Conservation (phyloP, 768 basidiomycete genomes). For the Lentinula sp. region DNA sequence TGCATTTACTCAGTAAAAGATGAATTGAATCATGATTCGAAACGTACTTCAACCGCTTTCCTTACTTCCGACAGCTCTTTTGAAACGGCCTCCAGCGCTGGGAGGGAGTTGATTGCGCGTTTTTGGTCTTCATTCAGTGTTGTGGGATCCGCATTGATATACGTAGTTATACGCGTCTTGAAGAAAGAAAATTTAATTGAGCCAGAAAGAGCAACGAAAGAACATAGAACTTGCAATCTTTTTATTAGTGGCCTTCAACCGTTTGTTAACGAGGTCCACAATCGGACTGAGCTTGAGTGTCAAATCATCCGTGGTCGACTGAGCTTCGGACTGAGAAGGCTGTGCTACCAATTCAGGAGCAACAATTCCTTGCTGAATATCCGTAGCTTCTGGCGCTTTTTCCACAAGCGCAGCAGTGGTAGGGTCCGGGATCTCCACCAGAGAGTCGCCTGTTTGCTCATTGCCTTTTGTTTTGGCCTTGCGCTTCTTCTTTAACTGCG, state of each 20-base stretch:
- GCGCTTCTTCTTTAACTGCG: slow-evolving; percentile 66
- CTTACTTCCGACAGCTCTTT: slow-evolving; percentile 83
- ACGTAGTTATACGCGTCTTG: slow-evolving; percentile 68
- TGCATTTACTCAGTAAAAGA: slow-evolving; percentile 17
- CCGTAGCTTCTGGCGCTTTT: slow-evolving; percentile 39
- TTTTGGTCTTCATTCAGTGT: slow-evolving; percentile 89
- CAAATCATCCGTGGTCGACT: slow-evolving; percentile 39
- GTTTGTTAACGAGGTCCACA: slow-evolving; percentile 74
- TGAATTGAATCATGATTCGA: not conserved
- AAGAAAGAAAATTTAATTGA: slow-evolving; percentile 2
- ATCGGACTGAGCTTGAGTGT: slow-evolving; percentile 57
- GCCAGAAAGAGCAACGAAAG: not conserved
- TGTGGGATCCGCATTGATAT: slow-evolving; percentile 59
- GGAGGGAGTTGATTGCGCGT: slow-evolving; percentile 62
- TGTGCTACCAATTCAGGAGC: slow-evolving; percentile 41
- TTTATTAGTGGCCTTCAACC: slow-evolving; percentile 71
- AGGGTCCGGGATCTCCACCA: slow-evolving; percentile 40
- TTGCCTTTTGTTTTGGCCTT: slow-evolving; percentile 38
- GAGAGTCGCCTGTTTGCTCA: slow-evolving; percentile 41
- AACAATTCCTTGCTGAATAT: slow-evolving; percentile 39
- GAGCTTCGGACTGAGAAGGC: slow-evolving; percentile 23
- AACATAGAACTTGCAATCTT: slow-evolving; percentile 60
- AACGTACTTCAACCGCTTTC: slow-evolving; percentile 73
- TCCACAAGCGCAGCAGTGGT: slow-evolving; percentile 41
- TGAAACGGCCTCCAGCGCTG: slow-evolving; percentile 68